Evolutionary conservation across 208 protist species (phyloP), one percentile per base, ranked within the genome.

Genomic region (Acanthamoeba triangularis): DNA sequence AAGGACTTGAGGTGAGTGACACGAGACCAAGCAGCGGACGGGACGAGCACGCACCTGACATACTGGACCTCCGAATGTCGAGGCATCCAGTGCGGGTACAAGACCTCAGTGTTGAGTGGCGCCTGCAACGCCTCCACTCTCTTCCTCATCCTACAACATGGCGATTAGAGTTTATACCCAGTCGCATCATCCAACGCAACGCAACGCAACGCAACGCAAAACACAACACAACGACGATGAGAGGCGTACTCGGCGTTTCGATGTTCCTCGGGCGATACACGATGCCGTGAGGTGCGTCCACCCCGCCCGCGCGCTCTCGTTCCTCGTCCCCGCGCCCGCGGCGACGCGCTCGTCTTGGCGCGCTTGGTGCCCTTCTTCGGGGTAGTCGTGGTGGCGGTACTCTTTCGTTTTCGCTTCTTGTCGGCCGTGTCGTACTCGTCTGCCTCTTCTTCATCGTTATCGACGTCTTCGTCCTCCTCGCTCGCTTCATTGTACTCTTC

Each of bases 231-330:
- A 3, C 14, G 18, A 18, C n/a, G n/a, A n/a, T n/a, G 33, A 16
- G 54, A 13, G 28, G 20, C 14, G n/a, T 90, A 90, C 80, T 41
- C 80, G 54, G 80, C 80, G 28, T 33, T 90, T 10, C 80, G 80
- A n/a, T 90, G 80, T 59, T 90, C 80, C 80, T 90, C 80, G 47
- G 80, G 80, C 28, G 52, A 90, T n/a, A 90, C 47, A 25, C 80
- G 80, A 37, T 90, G 80, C 30, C 80, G 35, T 1, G 80, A 90
- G 16, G 80, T 90, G 47, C 69, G 69, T 18, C 69, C 69, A 11
- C 69, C 69, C 8, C 69, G n/a, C 33, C 69, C 69, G 14, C 69
- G 69, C 23, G 69, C 69, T 14, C 69, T 18, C 30, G 69, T 78
- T 7, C 69, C 69, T 78, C 69, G 69, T 8, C 69, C 69, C 14